Evolutionary conservation across 257 asterid genomes (phyloP), one percentile per base, ranked within the genome.

Genomic region (Solanum tacnaense): DNA sequence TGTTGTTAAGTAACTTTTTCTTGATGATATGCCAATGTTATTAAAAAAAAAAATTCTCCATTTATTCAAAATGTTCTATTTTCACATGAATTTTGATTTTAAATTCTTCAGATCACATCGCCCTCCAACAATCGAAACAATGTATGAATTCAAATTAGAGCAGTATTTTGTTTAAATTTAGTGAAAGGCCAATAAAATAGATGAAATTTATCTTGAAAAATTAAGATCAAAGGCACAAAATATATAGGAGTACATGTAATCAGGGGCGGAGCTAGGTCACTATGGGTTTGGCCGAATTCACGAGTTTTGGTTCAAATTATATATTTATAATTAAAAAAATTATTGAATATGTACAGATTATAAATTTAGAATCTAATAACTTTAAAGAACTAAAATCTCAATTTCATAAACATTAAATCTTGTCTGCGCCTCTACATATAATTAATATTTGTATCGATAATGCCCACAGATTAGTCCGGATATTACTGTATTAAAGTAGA

Each of bases 251-350:
- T 56, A 6, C 0, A 44, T 41, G 49, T 18, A 56, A 0, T 56
- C 5, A 56, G 25, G 65, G 10, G 10, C 0, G 5, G 11, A 56
- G 11, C n/a, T 20, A 56, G 56, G 25, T 56, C 25, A 20, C 2
- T 56, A 3, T 56, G n/a, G 8, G 9, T 56, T 56, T 2, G 1
- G 11, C 3, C 2, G 0, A 56, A 56, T 0, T 10, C 0, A 6
- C 3, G 0, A 56, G 3, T 56, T 56, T 56, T 56, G n/a, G 0
- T 56, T 52, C 9, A 52, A 49, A 49, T 49, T 49, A 6, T 49
- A 15, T 49, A 49, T 15, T 15, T 49, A 13, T 13, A 44, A 44
- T 52, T 2, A 5, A 52, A 52, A 49, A 49, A 15, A 15, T 2
- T 5, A 15, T 52, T 16, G 0, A 52, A 5, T 52, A 52, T 5